Evolutionary conservation across 495 filamentous ascomycete genomes (phyloP).

Genomic region (Podospora bellae-mahoneyi): DNA sequence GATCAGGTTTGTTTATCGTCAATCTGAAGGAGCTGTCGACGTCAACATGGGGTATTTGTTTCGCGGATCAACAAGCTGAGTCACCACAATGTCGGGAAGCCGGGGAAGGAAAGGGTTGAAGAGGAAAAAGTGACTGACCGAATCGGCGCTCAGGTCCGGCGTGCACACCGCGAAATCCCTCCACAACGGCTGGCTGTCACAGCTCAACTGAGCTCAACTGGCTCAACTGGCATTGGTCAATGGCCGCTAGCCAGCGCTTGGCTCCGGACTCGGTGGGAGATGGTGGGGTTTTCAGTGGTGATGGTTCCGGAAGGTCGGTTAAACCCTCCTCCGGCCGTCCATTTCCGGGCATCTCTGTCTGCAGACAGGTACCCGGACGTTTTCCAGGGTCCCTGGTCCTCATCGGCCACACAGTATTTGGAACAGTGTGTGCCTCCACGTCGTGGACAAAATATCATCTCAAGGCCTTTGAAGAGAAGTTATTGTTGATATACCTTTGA

Average conservation of each 20-base stretch:
- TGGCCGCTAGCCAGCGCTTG: conserved; percentile 13
- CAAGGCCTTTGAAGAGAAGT: no score
- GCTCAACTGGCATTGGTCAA: conserved; percentile 24
- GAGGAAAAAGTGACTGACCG: conserved; percentile 22
- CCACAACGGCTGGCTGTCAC: not conserved
- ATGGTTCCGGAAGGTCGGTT: conserved; percentile 5
- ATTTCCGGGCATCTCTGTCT: conserved; percentile 6
- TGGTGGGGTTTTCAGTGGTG: conserved; percentile 5
- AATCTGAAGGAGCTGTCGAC: conserved; percentile 4
- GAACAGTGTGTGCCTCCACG: not conserved
- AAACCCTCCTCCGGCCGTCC: not conserved
- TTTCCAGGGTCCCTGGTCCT: not conserved
- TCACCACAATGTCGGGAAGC: not conserved
- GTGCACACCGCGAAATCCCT: conserved; percentile 11
- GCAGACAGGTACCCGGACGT: not conserved
- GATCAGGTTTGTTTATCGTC: not conserved
- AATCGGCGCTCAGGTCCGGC: conserved; percentile 12
- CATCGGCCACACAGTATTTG: not conserved
- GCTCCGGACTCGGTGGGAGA: conserved; percentile 19
- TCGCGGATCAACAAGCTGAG: not conserved
- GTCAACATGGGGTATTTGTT: conserved; percentile 23
- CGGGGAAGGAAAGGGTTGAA: conserved; percentile 10
- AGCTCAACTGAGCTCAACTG: not conserved
- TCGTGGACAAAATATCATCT: no score
- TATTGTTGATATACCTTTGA: no score